Evolutionary conservation across 208 protist species (phyloP).

Genomic region (Leishmania major): DNA sequence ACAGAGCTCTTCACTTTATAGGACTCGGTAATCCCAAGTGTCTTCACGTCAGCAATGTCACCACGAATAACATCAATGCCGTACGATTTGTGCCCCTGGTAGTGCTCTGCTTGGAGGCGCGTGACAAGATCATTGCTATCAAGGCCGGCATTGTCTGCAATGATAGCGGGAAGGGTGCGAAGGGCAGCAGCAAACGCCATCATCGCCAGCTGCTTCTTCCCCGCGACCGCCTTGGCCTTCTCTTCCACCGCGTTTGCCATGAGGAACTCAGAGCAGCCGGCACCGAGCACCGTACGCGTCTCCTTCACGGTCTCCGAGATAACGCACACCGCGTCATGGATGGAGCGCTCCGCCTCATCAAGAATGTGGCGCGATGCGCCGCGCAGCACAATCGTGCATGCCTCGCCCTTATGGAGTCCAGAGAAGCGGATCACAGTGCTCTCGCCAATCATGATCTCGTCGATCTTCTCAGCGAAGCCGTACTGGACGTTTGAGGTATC

Average conservation of each 20-base stretch:
- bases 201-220: conserved; percentile 92
- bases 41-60: conserved; percentile 94
- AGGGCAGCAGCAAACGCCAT: conserved; percentile 98
- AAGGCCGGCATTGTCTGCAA: conserved; percentile 98
- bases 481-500: conserved; percentile 96
- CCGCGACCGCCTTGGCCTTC: conserved; percentile 83
- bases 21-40: conserved; percentile 97
- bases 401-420: conserved; percentile 94
- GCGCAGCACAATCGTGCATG: conserved; percentile 99
- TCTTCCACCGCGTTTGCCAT: conserved; percentile 99
- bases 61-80: conserved; percentile 97
- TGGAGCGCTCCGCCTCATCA: conserved; percentile 99
- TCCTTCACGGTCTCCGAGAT: conserved; percentile 97
- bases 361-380: conserved; percentile 98
- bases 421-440: conserved; percentile 98
- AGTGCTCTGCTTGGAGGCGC: conserved; percentile 91
- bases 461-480: conserved; percentile 95
- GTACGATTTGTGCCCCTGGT: conserved; percentile 59
- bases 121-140: conserved; percentile 97
- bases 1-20: conserved; percentile 98
- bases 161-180: conserved; percentile 95
- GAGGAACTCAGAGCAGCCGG: conserved; percentile 98
- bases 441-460: conserved; percentile 99
- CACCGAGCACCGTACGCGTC: conserved; percentile 96
- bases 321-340: conserved; percentile 99